These are phyloP conservation scores for Fusarium sublunatum DNA, from an alignment of 2,329 filamentous ascomycete species.

Conservation along the genomic window DNA sequence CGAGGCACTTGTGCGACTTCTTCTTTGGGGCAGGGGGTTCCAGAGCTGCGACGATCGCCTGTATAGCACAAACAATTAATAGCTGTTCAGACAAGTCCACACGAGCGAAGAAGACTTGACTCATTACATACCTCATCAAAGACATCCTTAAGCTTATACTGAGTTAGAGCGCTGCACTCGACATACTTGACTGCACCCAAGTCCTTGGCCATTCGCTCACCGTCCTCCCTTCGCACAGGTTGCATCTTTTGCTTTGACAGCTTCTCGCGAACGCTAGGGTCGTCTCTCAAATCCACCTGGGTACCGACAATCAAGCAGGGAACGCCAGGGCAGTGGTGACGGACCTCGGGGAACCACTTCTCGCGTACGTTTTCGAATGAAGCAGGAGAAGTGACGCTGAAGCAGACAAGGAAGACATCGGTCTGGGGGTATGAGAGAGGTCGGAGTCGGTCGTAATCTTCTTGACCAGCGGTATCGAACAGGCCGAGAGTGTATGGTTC, in stretches of 20 bases:
- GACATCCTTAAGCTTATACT: conserved; percentile 98
- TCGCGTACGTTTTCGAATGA: conserved; percentile 99
- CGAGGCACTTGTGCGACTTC: conserved; percentile 74
- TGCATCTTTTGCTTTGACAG: conserved; percentile 95
- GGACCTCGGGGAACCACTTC: conserved; percentile 99
- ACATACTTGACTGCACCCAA: conserved; percentile 99
- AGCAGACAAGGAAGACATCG: conserved; percentile 98
- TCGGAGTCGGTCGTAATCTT: conserved; percentile 98
- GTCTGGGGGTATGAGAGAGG: conserved; percentile 98
- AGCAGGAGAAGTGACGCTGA: conserved; percentile 95
- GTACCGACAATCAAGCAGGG: conserved; percentile 98
- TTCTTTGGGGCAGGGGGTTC: conserved; percentile 89
- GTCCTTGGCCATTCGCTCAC: conserved; percentile 96
- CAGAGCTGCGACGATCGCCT: conserved; percentile 96
- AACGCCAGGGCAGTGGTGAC: conserved; percentile 97
- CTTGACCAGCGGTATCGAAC: conserved; percentile 98
- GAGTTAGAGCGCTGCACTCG: conserved; percentile 96
- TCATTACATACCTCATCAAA: conserved; percentile 87
- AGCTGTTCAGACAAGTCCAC: neutral
- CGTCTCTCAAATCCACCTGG: conserved; percentile 94
- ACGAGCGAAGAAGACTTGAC: neutral
- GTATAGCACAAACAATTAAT: conserved; percentile 32
- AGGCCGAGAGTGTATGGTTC: conserved; percentile 97
- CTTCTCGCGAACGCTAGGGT: conserved; percentile 88
- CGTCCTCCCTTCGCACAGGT: conserved; percentile 91